These are phyloP conservation scores for Desmodesmus armatus DNA, from an alignment of 139 green algal species.

Conservation along the genomic window DNA sequence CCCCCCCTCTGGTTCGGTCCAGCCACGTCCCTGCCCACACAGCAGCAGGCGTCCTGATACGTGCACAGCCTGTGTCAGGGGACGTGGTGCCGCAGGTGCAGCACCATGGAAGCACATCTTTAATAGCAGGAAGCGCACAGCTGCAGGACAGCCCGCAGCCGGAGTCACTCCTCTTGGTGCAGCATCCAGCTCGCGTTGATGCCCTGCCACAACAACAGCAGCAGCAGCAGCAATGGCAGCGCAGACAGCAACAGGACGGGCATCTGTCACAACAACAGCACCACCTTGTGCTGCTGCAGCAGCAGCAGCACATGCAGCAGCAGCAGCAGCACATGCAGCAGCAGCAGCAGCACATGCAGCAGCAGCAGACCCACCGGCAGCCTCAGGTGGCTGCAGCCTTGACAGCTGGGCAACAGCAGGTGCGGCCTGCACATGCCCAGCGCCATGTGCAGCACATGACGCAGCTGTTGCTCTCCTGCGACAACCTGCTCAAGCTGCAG, in stretches of 20 bases:
- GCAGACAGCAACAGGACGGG: background rate
- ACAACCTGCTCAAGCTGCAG: background rate
- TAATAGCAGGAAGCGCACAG: background rate
- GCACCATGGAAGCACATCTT: background rate
- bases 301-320: slow-evolving; percentile 3
- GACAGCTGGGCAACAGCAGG: background rate
- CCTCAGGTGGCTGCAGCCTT: background rate
- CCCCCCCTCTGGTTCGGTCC: background rate
- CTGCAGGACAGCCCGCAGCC: no score
- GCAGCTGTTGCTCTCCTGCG: background rate
- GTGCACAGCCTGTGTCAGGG: no score
- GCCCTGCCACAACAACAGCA: background rate
- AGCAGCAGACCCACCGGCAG: background rate
- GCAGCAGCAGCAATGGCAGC: background rate
- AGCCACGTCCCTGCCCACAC: background rate
- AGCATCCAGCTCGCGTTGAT: background rate
- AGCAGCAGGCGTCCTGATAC: background rate
- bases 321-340: background rate
- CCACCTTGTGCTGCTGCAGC: background rate
- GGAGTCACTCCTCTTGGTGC: background rate
- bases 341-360: background rate
- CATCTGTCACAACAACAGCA: background rate
- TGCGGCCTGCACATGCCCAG: background rate
- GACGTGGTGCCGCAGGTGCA: no score
- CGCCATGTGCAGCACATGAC: slow-evolving; percentile 1